A percentile compares a stretch with the other conserved stretches of the same genome.
Evolutionary conservation across 305 asterid species (phyloP).

Genomic region (Andrographis paniculata): DNA sequence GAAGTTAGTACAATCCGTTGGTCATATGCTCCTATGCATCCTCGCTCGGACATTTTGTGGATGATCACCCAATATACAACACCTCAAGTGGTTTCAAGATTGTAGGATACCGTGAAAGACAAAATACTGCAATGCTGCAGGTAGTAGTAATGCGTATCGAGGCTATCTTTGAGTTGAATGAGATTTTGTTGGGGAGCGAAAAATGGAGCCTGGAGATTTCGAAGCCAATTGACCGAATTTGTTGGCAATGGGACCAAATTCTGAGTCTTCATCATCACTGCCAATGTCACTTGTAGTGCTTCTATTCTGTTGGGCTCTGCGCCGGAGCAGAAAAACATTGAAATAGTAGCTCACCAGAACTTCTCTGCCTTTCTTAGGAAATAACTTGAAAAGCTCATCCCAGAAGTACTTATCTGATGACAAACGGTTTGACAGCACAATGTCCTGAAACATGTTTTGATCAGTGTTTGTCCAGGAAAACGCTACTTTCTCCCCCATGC

Average conservation of each 20-base stretch:
- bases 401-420: constrained; percentile 41
- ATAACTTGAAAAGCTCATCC: constrained; percentile 50
- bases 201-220: no score
- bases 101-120: no score
- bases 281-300: constrained; percentile 27
- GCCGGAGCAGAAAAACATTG: constrained; percentile 62
- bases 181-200: constrained; percentile 65
- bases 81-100: no score
- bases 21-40: no score
- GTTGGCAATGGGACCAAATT: constrained; percentile 33
- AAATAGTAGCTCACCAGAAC: constrained; percentile 72
- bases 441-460: constrained; percentile 32
- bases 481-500: constrained; percentile 49
- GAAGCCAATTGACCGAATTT: constrained; percentile 44
- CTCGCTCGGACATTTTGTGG: no score
- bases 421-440: constrained; percentile 37
- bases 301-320: constrained; percentile 66
- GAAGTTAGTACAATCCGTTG: no score
- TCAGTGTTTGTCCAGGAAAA: constrained; percentile 50
- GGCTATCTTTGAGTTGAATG: no score
- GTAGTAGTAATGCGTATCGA: no score
- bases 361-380: constrained; percentile 44
- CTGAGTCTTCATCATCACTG: constrained; percentile 77
- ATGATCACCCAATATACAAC: no score
- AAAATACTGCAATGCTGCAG: no score